phyloP scores from a whole-genome alignment of 106 monocot species.

The Alisma plantagoaquatica region DNA sequence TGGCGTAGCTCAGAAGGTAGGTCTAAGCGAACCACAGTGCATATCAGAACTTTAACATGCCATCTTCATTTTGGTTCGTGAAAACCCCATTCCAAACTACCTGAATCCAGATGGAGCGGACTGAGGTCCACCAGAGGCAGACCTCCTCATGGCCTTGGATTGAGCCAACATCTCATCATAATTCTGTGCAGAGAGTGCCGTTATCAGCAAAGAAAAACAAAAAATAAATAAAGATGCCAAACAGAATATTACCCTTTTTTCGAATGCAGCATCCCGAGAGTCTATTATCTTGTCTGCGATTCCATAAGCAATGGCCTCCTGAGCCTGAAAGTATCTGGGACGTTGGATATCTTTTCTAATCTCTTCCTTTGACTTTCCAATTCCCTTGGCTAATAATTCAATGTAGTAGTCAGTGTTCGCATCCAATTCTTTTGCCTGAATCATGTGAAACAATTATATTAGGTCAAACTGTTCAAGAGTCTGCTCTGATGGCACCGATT shows the following conservation, averaged over 20 bases:
- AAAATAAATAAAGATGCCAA: not conserved
- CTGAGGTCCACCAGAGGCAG: conserved; percentile 29
- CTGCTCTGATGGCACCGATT: too few species aligned
- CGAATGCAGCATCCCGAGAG: conserved; percentile 52
- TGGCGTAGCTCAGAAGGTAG: too few species aligned
- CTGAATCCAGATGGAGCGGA: conserved; percentile 42
- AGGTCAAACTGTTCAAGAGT: too few species aligned
- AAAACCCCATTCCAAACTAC: too few species aligned
- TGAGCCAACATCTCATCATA: conserved; percentile 68
- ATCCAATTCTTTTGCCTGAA: conserved; percentile 87
- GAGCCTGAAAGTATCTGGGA: conserved; percentile 68
- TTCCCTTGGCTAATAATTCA: conserved; percentile 67
- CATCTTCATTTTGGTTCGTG: too few species aligned
- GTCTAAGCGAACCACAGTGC: too few species aligned
- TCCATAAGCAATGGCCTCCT: conserved; percentile 92
- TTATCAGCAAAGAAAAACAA: not conserved
- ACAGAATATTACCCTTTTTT: conserved; percentile 61
- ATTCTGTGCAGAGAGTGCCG: too few species aligned
- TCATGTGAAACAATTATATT: too few species aligned
- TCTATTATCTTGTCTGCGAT: conserved; percentile 77
- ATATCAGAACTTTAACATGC: too few species aligned
- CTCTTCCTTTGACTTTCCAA: conserved; percentile 84
- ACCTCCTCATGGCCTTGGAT: conserved; percentile 59
- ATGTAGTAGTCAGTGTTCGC: conserved; percentile 88
- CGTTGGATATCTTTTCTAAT: conserved; percentile 68